Percentiles rank a stretch among this genome's conserved stretches.
Evolutionary conservation across 768 basidiomycete species (phyloP).

Genomic region (Aureoboletus auriporus): DNA sequence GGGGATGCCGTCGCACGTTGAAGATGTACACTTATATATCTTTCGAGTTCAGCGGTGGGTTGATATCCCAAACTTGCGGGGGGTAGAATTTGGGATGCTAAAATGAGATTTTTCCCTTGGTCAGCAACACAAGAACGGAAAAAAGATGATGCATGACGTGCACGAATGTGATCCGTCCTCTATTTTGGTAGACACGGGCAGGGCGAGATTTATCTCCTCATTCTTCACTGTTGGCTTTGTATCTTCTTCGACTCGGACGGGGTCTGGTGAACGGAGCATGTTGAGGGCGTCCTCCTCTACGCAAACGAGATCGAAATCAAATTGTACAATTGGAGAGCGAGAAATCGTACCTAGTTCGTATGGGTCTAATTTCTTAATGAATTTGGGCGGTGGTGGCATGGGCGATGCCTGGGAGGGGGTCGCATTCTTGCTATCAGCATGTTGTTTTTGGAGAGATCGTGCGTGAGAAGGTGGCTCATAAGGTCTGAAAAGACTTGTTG

Average conservation of each 20-base stretch:
- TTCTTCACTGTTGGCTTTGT: slow-evolving; percentile 6
- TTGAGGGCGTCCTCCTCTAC: slow-evolving; percentile 24
- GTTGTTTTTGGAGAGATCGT: slow-evolving; percentile 1
- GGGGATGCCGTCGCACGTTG: too few relatives aligned
- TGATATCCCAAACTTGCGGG: too few relatives aligned
- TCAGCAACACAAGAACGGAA: not conserved
- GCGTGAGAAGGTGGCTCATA: slow-evolving; percentile 23
- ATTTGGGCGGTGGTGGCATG: slow-evolving; percentile 9
- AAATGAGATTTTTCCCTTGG: not conserved
- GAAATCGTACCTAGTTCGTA: slow-evolving; percentile 22
- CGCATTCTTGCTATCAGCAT: not conserved
- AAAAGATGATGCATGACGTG: not conserved
- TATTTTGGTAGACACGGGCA: not conserved
- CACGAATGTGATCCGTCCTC: not conserved
- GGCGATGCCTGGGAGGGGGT: not conserved
- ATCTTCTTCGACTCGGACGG: not conserved
- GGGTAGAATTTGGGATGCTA: not conserved
- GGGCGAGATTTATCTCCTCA: not conserved
- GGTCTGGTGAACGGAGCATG: slow-evolving; percentile 6
- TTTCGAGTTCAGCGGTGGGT: too few relatives aligned
- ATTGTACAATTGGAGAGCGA: not conserved
- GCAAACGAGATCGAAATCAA: not conserved
- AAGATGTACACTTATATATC: too few relatives aligned
- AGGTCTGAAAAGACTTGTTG: slow-evolving; percentile 16
- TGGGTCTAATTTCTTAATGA: slow-evolving; percentile 26